These are phyloP conservation scores for Dillenia suffruticosa DNA, from an alignment of 164 flowering plant genomes.

Conservation along the genomic window DNA sequence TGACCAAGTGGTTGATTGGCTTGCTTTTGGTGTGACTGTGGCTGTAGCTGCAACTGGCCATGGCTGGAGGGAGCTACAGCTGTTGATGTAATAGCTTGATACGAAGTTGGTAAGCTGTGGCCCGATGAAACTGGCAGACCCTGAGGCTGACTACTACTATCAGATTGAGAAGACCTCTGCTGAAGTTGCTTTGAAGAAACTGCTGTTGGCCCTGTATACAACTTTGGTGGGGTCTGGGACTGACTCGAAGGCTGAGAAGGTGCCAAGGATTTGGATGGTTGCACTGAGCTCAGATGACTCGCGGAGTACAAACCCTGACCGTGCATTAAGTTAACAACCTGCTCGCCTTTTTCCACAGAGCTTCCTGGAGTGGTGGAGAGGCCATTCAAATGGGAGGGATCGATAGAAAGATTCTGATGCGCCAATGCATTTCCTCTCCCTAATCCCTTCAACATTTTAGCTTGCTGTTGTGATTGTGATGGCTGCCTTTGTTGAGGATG, in stretches of 20 bases:
- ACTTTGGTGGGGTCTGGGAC: conserved; percentile 38
- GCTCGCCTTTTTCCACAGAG: conserved; percentile 49
- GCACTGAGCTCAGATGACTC: conserved; percentile 25
- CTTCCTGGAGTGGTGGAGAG: conserved; percentile 33
- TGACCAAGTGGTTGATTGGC: conserved; percentile 30
- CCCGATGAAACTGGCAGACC: conserved; percentile 24
- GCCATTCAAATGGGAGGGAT: conserved; percentile 46
- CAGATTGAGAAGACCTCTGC: conserved; percentile 33
- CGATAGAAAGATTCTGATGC: conserved; percentile 14
- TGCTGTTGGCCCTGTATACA: conserved; percentile 19
- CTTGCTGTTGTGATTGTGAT: conserved; percentile 55
- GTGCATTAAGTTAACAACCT: conserved; percentile 31
- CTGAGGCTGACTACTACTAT: conserved; percentile 33
- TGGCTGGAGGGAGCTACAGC: no score
- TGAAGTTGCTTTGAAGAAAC: conserved; percentile 30
- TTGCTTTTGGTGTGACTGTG: conserved; percentile 31
- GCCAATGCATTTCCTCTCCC: conserved; percentile 50
- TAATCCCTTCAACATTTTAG: conserved; percentile 62
- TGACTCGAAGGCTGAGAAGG: conserved; percentile 31
- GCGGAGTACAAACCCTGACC: conserved; percentile 38
- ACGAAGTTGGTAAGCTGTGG: conserved; percentile 16
- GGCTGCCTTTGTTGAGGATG: conserved; percentile 70
- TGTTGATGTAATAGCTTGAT: conserved; percentile 18
- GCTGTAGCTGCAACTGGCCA: no score
- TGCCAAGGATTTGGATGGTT: conserved; percentile 27